Evolutionary conservation across 441 rosid species (phyloP).

Genomic region (Populus hybrid): DNA sequence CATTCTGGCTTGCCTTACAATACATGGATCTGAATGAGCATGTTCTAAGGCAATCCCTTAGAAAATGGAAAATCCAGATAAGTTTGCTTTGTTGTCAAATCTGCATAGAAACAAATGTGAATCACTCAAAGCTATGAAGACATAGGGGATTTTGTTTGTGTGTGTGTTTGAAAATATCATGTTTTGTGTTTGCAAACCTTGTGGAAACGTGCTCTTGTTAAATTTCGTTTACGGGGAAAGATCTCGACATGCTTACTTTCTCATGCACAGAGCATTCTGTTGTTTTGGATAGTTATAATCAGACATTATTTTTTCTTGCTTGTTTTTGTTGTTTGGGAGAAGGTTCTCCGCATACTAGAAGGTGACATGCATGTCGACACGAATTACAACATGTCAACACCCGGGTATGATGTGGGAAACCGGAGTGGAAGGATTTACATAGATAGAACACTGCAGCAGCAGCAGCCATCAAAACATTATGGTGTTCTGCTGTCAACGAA

Average conservation of each 20-base stretch:
- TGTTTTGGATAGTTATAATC: not conserved
- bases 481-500: constrained; percentile 42
- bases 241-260: not conserved
- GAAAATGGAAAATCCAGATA: not conserved
- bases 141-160: not conserved
- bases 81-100: not conserved
- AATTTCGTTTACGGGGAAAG: too few relatives aligned
- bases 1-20: not conserved
- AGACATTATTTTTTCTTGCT: not conserved
- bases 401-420: constrained; percentile 76
- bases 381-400: constrained; percentile 58
- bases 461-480: constrained; percentile 31
- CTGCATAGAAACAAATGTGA: not conserved
- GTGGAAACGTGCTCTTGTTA: not conserved
- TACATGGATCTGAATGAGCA: not conserved
- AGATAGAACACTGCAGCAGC: constrained; percentile 42
- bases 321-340: constrained; percentile 6
- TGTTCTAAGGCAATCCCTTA: not conserved
- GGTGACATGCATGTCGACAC: constrained; percentile 79
- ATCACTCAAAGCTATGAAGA: not conserved
- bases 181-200: not conserved
- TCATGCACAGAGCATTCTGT: not conserved
- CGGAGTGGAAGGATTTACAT: constrained; percentile 70
- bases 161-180: not conserved
- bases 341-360: constrained; percentile 93